Base-by-base conservation (phyloP, 2,329 filamentous ascomycete genomes). In the Pochonia chlamydosporia region DNA sequence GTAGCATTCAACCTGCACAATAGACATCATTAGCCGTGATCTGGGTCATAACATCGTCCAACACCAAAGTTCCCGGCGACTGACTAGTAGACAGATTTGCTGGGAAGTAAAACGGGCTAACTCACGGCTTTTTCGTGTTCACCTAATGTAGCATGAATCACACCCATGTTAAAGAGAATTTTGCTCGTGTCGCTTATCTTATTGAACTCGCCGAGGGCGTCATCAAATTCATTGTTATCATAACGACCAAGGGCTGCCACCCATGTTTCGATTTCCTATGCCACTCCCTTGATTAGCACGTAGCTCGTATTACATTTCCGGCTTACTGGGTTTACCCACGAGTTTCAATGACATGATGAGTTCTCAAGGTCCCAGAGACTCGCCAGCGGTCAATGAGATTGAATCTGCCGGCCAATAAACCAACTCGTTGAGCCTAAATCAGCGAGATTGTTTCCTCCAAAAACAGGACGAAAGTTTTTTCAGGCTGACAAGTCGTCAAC, bases 241-340 rank as follows among this genome's bases (percentile, higher is more conserved):
- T 99, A 99, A 64, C 85, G 85, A 59, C 75, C 83, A 47, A 99
- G 82, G 68, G 93, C 93, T 65, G 85, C 76, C 56, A 97, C 93
- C 93, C 93, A 99, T 43, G 89, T 95, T 73, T 97, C 92, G 69
- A 99, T 99, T 86, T 99, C 93, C 91, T 95, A 54, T 50, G 13
- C 6, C 35, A 39, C 7, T 18, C 35, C 2, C 35, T 39, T 21
- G 18, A 39, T 39, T 39, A 39, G 35, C 35, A 11, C 20, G 18
- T 11, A 23, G 9, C 4, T 16, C 5, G 3, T 23, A 9, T 39
- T 13, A 3, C 13, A n/a, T 39, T 23, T 13, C 35, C n/a, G 13
- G 20, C 18, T 14, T n/a, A 30, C 33, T 6, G 33, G 35, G 31
- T 8, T 44, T n/a, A 46, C 67, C 51, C 67, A 81, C 78, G 70